phyloP scores from a whole-genome alignment of 1,284 basidiomycete genomes.

The Sporisorium reilianum region DNA sequence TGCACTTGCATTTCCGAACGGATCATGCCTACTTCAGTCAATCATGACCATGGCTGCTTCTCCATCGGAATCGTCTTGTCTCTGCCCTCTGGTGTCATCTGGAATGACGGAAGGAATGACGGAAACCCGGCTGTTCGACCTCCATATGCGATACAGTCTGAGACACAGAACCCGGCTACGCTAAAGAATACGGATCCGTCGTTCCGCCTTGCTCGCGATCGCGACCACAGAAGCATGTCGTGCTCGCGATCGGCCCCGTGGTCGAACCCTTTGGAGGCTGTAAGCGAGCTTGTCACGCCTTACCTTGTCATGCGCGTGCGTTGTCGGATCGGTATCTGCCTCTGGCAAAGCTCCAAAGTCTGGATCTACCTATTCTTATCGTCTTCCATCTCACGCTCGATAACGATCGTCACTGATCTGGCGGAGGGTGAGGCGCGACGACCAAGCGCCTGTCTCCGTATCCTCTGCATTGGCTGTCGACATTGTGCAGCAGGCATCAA shows the following conservation, averaged over 20 bases:
- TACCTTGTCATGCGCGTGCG: constrained; percentile 1
- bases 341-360: background rate
- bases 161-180: background rate
- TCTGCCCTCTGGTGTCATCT: background rate
- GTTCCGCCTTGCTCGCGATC: constrained; percentile 2
- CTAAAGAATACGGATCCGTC: background rate
- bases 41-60: background rate
- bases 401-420: constrained; percentile 1
- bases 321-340: constrained; percentile 6
- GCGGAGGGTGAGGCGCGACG: no score
- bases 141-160: background rate
- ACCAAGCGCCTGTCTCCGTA: background rate
- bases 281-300: constrained; percentile 15
- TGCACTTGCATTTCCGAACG: background rate
- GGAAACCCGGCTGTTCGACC: no score
- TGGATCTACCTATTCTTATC: constrained; percentile 5
- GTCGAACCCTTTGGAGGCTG: background rate
- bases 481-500: constrained; percentile 4
- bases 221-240: background rate
- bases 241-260: constrained; percentile 3
- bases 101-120: background rate
- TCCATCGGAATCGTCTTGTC: background rate
- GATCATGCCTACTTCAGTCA: background rate
- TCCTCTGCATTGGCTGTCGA: background rate
- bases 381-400: background rate